Base-by-base conservation (phyloP, 2,329 filamentous ascomycete species). In the Blastomyces gilchristii region DNA sequence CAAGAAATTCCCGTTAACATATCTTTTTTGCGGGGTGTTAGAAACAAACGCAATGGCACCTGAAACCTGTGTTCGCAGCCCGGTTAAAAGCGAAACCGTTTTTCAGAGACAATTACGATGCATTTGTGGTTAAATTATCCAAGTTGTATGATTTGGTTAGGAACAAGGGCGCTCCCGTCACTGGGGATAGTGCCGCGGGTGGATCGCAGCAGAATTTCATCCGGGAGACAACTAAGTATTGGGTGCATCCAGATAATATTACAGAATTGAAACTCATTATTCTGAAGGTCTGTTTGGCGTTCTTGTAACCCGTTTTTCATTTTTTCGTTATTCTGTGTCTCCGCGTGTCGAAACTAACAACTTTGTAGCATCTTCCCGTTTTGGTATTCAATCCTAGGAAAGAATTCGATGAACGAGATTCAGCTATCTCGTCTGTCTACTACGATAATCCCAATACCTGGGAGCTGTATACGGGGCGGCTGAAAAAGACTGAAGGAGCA, bases 21-120 rank as follows among this genome's bases (percentile, higher is more conserved):
- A 9, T 31, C 28, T 31, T 67, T 60, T 63, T 62, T 37, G 34
- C 6, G 28, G 28, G 28, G 28, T 31, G 28, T 25, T 71, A 94
- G 89, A 99, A 99, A 90, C 83, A 89, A 81, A 99, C 94, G 0
- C 83, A 86, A 65, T 96, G 93, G 91, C 87, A 94, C 72, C 85
- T 99, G 43, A 92, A 89, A 71, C 94, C 94, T 41, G 91, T 95
- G n/a, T 99, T 99, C 76, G 93, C 95, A 64, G 88, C 92, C 52
- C 87, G 93, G 64, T 85, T 99, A 72, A 96, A 95, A 78, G 90
- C 91, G 56, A 97, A 96, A 75, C 93, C 94, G 0, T 99, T 99
- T 78, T 99, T 96, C 83, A 95, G 96, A 75, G 93, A 97, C 74
- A 97, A 99, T 77, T 97, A 97, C 77, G 94, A 99, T 78, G 89